These are phyloP conservation scores for Acer saccharum DNA, from an alignment of 345 rosid genomes.

Conservation along the genomic window DNA sequence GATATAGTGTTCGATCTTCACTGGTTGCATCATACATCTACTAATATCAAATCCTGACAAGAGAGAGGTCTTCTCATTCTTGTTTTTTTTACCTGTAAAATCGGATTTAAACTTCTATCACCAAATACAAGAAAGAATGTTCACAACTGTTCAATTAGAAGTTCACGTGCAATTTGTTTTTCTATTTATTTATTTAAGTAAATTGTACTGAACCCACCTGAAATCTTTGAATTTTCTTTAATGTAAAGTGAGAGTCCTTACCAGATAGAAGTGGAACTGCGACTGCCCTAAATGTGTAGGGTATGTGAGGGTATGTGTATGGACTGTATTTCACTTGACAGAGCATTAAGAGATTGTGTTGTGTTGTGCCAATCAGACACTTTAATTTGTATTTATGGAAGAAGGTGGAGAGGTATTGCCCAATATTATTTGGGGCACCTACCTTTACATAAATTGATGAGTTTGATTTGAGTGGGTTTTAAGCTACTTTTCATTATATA, in stretches of 20 bases:
- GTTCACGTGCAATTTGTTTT: too few relatives aligned
- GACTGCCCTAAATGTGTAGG: background rate
- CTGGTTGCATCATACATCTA: too few relatives aligned
- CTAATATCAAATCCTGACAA: too few relatives aligned
- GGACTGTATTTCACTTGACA: background rate
- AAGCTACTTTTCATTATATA: background rate
- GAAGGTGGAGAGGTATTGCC: background rate
- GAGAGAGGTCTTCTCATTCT: too few relatives aligned
- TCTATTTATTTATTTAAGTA: too few relatives aligned
- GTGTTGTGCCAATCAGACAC: background rate
- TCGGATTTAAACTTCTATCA: too few relatives aligned
- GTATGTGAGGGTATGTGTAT: background rate
- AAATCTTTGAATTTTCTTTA: background rate
- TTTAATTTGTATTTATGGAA: background rate
- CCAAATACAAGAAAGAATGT: too few relatives aligned
- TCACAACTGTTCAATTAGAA: too few relatives aligned
- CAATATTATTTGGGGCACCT: conserved; percentile 20
- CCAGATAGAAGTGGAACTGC: background rate
- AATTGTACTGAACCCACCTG: background rate
- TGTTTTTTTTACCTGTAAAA: too few relatives aligned
- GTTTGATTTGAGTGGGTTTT: background rate
- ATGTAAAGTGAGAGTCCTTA: too few relatives aligned
- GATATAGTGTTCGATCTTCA: too few relatives aligned
- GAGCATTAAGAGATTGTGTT: background rate
- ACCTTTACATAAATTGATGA: conserved; percentile 9